A percentile compares a stretch with the other conserved stretches of the same genome.
Conservation (phyloP, 2,329 filamentous ascomycete species). For the Plenodomus tracheiphilus region DNA sequence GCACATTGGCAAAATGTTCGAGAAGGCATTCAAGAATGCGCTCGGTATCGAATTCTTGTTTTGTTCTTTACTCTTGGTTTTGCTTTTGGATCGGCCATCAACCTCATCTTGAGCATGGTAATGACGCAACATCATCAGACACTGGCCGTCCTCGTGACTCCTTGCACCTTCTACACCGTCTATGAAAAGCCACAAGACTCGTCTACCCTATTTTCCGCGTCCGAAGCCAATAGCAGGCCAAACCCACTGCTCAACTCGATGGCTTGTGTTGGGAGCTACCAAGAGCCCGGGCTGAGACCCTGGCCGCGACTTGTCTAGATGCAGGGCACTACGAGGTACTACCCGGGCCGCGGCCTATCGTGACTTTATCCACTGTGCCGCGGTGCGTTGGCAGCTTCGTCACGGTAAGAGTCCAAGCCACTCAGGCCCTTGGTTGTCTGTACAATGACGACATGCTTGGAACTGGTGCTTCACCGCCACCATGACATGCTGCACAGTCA, state of each 20-base stretch:
- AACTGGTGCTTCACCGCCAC: slow-evolving; percentile 18
- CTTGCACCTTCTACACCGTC: slow-evolving; percentile 8
- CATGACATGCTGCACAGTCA: slow-evolving; percentile 9
- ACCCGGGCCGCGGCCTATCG: slow-evolving; percentile 11
- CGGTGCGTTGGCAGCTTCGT: slow-evolving; percentile 17
- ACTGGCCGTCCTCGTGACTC: slow-evolving; percentile 19
- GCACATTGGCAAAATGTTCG: neutral
- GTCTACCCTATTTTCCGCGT: neutral
- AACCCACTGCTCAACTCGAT: no score
- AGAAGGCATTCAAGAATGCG: neutral
- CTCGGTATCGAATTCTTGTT: neutral
- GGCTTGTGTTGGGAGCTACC: neutral
- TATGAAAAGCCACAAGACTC: neutral
- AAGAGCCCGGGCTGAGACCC: neutral
- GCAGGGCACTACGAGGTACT: slow-evolving; percentile 8
- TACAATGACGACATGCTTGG: slow-evolving; percentile 20
- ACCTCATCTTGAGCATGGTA: neutral
- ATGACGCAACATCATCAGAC: neutral
- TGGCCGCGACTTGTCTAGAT: neutral
- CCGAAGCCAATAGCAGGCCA: neutral
- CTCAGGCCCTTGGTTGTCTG: slow-evolving; percentile 5
- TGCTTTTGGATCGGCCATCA: neutral
- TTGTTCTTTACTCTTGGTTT: no score
- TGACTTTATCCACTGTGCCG: slow-evolving; percentile 9
- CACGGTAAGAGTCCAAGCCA: slow-evolving; percentile 8